Evolutionary conservation across 192 early-diverging fungal species (phyloP).

Genomic region (Backusella westeae): DNA sequence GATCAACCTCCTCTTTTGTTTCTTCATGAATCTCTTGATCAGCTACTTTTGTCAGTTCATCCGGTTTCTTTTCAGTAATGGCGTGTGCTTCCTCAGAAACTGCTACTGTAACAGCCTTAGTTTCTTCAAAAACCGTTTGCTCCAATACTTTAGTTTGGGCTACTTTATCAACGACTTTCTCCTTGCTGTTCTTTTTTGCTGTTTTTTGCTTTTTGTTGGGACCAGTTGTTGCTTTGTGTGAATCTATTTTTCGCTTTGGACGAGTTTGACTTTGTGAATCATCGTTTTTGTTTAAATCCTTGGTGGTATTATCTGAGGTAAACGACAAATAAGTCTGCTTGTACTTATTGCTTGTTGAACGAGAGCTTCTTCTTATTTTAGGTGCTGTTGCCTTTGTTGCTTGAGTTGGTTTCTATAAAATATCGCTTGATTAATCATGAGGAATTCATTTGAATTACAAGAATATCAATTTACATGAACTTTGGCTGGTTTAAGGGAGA

Average conservation of each 20-base stretch:
- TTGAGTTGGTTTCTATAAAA: background rate
- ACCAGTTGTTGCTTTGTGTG: background rate
- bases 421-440: background rate
- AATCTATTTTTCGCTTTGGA: background rate
- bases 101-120: background rate
- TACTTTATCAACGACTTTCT: background rate
- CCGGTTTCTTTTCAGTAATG: background rate
- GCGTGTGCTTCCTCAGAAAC: background rate
- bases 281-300: background rate
- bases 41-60: background rate
- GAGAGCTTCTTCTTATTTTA: background rate
- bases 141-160: background rate
- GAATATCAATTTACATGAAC: background rate
- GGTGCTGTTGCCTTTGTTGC: background rate
- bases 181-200: background rate
- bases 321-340: background rate
- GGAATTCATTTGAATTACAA: background rate
- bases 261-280: background rate
- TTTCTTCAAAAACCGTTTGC: background rate
- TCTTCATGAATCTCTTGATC: background rate
- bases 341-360: background rate
- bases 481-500: background rate
- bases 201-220: conserved; percentile 6
- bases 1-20: background rate
- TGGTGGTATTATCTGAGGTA: background rate